Evolutionary conservation across 163 green algal species (phyloP), one percentile per base, ranked within the genome.

Genomic region (Chloroidium sp.): DNA sequence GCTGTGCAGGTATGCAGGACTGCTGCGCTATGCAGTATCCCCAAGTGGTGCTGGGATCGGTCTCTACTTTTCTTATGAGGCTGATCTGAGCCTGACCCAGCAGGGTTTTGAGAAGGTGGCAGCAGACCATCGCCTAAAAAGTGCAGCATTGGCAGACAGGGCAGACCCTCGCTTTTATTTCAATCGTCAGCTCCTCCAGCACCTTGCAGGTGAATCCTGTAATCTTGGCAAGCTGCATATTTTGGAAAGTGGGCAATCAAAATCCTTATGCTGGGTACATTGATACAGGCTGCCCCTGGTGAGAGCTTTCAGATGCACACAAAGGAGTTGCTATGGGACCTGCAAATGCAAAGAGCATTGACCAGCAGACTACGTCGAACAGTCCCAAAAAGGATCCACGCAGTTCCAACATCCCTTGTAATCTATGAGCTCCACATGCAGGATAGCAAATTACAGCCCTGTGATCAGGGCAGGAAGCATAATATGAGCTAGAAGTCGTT

Each of bases 111-210:
- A 86, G 3, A 79, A 81, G 58, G 61, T 84, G n/a, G 61, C 81
- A 61, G 82, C 80, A 0, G 82, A 90, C 69, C 62, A 81, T 0
- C 62, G 62, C 3, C 36, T 36, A 36, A 36, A 36, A 36, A 10
- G 36, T 13, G 69, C 82, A 58, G 75, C 87, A 13, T 69, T 87
- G 36, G 87, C 84, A 60, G 72, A 80, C 57, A 81, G 88, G 6
- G 90, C 93, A 2, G 89, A 94, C 76, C 61, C 60, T 8, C 80
- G 82, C 4, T 94, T 95, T 82, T 94, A 90, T 78, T 97, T 91
- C 90, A 97, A 97, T 86, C 72, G 79, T 0, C 59, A 82, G 4
- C 81, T 95, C 79, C 79, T 89, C 0, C 10, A 76, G 76, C 89
- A 88, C 59, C 78, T 96, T 36, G 69, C 93, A 74, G 84, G 85